phyloP scores from a whole-genome alignment of 441 rosid genomes.

The Adansonia madagascariensis region DNA sequence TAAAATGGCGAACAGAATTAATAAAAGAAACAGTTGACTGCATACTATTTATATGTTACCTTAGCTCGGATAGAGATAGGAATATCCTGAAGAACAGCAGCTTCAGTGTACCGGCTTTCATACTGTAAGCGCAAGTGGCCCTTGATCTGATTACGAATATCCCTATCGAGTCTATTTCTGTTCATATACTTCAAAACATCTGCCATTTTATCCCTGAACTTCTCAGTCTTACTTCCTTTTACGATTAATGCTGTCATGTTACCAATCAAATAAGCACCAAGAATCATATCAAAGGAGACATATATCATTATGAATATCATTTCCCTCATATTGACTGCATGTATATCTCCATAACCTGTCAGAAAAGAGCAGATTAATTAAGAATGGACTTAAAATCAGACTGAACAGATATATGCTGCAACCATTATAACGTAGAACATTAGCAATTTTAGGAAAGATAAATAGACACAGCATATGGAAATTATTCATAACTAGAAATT shows the following conservation, averaged over 20 bases:
- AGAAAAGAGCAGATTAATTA: constrained; percentile 19
- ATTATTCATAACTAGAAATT: not conserved
- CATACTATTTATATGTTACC: constrained; percentile 43
- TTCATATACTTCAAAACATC: constrained; percentile 86
- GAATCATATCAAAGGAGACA: constrained; percentile 96
- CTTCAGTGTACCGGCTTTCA: constrained; percentile 86
- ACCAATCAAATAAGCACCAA: constrained; percentile 94
- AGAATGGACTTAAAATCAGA: constrained; percentile 8
- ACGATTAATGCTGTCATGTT: constrained; percentile 97
- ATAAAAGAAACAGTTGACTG: not conserved
- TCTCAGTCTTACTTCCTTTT: constrained; percentile 96
- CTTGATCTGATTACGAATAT: constrained; percentile 77
- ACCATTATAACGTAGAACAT: not conserved
- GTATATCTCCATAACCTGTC: constrained; percentile 97
- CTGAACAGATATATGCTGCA: not conserved
- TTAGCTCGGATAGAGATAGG: constrained; percentile 93
- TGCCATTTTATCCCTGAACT: constrained; percentile 90
- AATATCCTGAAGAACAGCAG: constrained; percentile 77
- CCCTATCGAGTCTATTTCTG: constrained; percentile 74
- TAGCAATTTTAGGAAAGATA: not conserved
- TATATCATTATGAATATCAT: constrained; percentile 93
- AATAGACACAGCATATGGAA: not conserved
- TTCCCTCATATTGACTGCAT: constrained; percentile 93
- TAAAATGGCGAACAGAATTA: not conserved
- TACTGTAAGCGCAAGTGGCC: constrained; percentile 81